phyloP scores from a whole-genome alignment of 768 basidiomycete genomes.

The Lepiota venenata region DNA sequence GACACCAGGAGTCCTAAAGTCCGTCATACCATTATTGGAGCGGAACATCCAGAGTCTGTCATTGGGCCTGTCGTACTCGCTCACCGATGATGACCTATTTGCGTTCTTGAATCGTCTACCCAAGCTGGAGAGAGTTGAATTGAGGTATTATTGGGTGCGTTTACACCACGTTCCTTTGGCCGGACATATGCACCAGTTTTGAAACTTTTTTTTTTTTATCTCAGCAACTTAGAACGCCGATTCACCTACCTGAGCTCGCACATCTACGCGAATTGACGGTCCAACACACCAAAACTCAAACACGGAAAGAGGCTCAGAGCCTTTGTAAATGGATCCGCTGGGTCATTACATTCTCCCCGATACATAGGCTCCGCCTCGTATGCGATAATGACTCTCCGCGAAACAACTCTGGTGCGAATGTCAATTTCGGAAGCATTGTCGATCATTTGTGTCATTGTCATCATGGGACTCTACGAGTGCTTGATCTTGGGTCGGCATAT shows the following conservation, averaged over 20 bases:
- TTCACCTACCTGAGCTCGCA: conserved; percentile 16
- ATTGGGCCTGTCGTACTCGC: conserved; percentile 57
- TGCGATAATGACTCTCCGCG: conserved; percentile 5
- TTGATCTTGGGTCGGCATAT: conserved; percentile 30
- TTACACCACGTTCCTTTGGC: background rate
- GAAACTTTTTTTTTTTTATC: background rate
- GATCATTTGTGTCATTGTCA: conserved; percentile 36
- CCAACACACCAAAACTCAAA: conserved; percentile 15
- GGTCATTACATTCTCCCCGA: conserved; percentile 28
- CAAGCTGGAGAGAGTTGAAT: conserved; percentile 32
- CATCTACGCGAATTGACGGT: conserved; percentile 24
- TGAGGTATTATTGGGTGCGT: conserved; percentile 52
- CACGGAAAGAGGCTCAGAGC: conserved; percentile 22
- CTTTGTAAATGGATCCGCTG: conserved; percentile 41
- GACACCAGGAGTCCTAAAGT: conserved; percentile 54
- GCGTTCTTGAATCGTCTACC: conserved; percentile 39
- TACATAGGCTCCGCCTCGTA: conserved; percentile 28
- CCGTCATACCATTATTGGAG: conserved; percentile 36
- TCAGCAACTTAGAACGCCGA: conserved; percentile 41
- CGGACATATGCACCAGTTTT: background rate
- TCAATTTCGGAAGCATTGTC: conserved; percentile 32
- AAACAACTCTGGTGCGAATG: conserved; percentile 10
- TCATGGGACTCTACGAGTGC: conserved; percentile 24
- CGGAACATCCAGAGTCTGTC: conserved; percentile 33
- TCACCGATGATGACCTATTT: conserved; percentile 52